These are phyloP conservation scores for Actinidia arguta DNA, from an alignment of 179 eudicot species.

Conservation along the genomic window DNA sequence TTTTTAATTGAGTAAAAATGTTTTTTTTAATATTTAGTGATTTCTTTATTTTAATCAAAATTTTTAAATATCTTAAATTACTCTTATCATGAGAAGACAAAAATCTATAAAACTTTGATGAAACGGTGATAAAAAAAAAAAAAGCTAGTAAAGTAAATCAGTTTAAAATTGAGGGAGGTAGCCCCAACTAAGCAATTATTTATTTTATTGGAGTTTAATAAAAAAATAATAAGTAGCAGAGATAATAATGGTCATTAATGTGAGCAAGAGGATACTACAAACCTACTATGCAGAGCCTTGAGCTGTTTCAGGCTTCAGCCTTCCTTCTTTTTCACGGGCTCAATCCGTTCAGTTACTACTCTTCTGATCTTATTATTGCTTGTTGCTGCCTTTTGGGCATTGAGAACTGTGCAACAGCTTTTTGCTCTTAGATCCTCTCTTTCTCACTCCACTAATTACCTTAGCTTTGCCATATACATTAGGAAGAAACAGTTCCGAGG, in stretches of 20 bases:
- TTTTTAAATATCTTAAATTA: no score
- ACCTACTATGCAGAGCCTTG: conserved; percentile 21
- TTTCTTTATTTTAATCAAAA: no score
- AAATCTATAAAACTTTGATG: no score
- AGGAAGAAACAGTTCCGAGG: background rate
- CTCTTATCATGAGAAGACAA: no score
- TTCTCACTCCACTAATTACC: conserved; percentile 12
- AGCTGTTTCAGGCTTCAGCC: conserved; percentile 9
- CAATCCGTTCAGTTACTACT: conserved; percentile 31
- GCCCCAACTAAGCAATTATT: no score
- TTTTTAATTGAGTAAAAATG: no score
- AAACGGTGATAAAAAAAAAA: no score
- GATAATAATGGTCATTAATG: background rate
- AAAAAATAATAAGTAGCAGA: background rate
- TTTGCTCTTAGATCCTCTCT: conserved; percentile 25
- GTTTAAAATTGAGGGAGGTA: no score
- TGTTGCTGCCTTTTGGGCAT: conserved; percentile 38
- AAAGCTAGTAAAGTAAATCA: no score
- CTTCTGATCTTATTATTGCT: conserved; percentile 38
- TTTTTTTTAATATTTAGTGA: no score
- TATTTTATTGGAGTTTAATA: no score
- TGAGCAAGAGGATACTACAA: conserved; percentile 13
- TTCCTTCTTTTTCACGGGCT: conserved; percentile 44
- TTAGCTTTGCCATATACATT: conserved; percentile 32
- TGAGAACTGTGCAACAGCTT: conserved; percentile 50